Evolutionary conservation across 2,329 filamentous ascomycete species (phyloP).

Genomic region (Rhexocercosporidium sp.): DNA sequence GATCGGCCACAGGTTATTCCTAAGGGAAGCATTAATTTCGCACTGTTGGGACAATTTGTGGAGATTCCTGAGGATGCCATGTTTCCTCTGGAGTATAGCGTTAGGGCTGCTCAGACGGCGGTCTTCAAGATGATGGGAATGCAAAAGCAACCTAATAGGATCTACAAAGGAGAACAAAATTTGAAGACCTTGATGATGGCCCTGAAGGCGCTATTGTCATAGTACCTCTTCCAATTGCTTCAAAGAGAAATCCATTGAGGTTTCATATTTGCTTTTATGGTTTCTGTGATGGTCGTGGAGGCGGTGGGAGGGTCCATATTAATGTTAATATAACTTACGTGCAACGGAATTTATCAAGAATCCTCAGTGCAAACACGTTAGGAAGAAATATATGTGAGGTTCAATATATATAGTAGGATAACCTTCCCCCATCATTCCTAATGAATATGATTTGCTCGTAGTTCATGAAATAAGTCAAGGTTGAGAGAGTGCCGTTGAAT

Average conservation of each 20-base stretch:
- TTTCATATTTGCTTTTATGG: not conserved
- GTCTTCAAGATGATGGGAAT: slow-evolving; percentile 42
- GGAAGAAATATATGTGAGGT: not conserved
- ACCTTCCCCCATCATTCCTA: not conserved
- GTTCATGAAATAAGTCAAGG: not conserved
- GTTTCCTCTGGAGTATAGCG: slow-evolving; percentile 48
- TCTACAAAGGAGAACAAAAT: slow-evolving; percentile 40
- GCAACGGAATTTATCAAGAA: not conserved
- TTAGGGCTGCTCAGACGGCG: slow-evolving; percentile 45
- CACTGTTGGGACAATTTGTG: slow-evolving; percentile 49
- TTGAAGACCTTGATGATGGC: slow-evolving; percentile 38
- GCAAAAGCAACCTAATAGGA: slow-evolving; percentile 39
- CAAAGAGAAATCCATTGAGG: not conserved
- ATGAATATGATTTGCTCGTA: not conserved
- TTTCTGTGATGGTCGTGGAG: not conserved
- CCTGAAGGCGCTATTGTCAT: slow-evolving; percentile 37
- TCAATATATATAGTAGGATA: not conserved
- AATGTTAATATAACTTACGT: not conserved
- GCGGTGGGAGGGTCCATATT: not conserved
- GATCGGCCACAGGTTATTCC: slow-evolving; percentile 49
- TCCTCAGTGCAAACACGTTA: not conserved
- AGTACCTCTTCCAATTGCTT: not conserved
- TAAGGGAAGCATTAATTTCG: slow-evolving; percentile 45
- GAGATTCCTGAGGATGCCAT: slow-evolving; percentile 47
- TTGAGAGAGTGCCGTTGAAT: not conserved